These are phyloP conservation scores for Serendipita sp. DNA, from an alignment of 768 basidiomycete genomes.

Conservation along the genomic window DNA sequence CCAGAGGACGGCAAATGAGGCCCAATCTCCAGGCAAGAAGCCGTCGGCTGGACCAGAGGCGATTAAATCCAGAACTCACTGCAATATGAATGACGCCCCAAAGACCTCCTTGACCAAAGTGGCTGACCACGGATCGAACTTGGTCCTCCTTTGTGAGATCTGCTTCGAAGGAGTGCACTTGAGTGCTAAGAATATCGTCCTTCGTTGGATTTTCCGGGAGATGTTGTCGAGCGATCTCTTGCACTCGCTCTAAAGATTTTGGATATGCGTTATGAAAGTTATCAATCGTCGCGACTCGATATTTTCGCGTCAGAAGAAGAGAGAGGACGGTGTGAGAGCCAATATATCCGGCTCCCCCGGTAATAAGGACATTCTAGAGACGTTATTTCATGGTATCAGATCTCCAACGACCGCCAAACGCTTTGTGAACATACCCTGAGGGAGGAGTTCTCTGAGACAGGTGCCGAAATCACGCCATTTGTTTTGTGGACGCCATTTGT, in stretches of 20 bases:
- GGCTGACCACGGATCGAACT: constrained; percentile 62
- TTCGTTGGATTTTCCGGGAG: constrained; percentile 51
- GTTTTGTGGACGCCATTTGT: background rate
- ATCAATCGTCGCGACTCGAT: constrained; percentile 88
- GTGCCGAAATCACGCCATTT: background rate
- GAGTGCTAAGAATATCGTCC: constrained; percentile 51
- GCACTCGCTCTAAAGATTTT: constrained; percentile 54
- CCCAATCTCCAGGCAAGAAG: background rate
- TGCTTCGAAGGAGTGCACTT: constrained; percentile 50
- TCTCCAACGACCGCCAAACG: background rate
- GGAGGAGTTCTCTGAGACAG: background rate
- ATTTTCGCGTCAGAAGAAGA: constrained; percentile 71
- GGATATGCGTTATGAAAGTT: constrained; percentile 88
- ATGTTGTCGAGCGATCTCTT: constrained; percentile 60
- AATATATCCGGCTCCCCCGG: constrained; percentile 82
- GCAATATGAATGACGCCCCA: constrained; percentile 97
- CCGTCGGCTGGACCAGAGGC: background rate
- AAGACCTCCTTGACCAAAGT: constrained; percentile 77
- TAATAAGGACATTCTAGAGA: constrained; percentile 45
- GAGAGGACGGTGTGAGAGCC: constrained; percentile 88
- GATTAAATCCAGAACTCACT: constrained; percentile 30
- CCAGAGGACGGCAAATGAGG: too few species aligned
- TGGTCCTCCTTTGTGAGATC: constrained; percentile 63
- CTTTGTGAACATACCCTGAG: background rate
- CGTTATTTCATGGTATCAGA: background rate